A percentile compares a stretch with the other conserved stretches of the same genome.
phyloP scores from a whole-genome alignment of 2,329 filamentous ascomycete species.

The Gnomoniopsis sp. region DNA sequence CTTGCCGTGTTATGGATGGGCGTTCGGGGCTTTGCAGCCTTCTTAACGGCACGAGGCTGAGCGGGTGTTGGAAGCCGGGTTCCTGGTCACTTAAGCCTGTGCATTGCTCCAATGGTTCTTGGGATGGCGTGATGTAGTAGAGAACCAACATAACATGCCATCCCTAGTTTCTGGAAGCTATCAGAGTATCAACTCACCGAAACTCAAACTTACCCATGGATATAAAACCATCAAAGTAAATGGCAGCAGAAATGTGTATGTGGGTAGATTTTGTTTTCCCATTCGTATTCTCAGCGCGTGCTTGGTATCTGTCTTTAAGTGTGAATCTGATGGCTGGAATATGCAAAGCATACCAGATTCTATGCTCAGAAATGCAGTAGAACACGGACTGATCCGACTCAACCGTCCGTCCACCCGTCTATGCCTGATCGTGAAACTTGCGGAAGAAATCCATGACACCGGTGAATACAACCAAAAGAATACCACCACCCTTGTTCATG shows the following conservation, averaged over 20 bases:
- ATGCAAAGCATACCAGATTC: not conserved
- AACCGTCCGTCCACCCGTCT: not conserved
- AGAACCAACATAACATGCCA: too few species aligned
- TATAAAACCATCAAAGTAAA: not conserved
- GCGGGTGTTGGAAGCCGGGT: too few species aligned
- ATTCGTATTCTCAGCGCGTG: not conserved
- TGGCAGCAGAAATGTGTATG: not conserved
- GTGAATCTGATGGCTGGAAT: not conserved
- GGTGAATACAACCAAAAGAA: constrained; percentile 83
- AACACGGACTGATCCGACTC: not conserved
- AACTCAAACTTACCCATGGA: too few species aligned
- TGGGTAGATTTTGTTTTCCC: not conserved
- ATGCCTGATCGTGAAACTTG: constrained; percentile 40
- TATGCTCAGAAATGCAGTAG: not conserved
- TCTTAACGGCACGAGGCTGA: too few species aligned
- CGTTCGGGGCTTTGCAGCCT: too few species aligned
- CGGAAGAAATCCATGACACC: constrained; percentile 92
- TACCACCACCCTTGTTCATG: constrained; percentile 44
- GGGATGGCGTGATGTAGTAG: too few species aligned
- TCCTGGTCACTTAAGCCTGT: too few species aligned
- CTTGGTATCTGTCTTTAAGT: constrained; percentile 1
- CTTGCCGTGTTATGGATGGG: too few species aligned
- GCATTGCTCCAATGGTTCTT: too few species aligned
- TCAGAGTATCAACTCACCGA: too few species aligned
- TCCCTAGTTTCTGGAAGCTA: too few species aligned